Conservation (phyloP, 129 eudicot species). For the Silybum marianum region DNA sequence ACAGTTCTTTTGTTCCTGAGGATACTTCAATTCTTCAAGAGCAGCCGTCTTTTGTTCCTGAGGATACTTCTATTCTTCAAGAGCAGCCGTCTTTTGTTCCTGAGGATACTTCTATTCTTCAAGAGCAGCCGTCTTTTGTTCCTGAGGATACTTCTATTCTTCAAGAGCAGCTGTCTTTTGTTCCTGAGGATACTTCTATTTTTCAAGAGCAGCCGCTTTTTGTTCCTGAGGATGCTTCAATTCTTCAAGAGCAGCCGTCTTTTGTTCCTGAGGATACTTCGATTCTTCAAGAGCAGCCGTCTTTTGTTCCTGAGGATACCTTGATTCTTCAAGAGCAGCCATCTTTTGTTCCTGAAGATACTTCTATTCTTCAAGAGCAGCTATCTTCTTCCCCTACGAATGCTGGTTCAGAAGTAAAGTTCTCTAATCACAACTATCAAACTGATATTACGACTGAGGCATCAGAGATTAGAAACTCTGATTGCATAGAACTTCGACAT, state of each 20-base stretch:
- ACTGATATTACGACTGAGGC: constrained; percentile 24
- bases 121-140: no score
- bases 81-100: no score
- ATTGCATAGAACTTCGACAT: constrained; percentile 10
- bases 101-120: no score
- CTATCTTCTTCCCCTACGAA: constrained; percentile 9
- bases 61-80: no score
- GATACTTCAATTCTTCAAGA: no score
- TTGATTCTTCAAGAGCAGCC: constrained; percentile 25
- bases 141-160: no score
- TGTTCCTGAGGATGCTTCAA: constrained; percentile 2
- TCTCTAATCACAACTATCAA: constrained; percentile 15
- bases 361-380: constrained; percentile 25
- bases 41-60: no score
- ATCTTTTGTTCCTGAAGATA: constrained; percentile 14
- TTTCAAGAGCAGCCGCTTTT: constrained; percentile 22
- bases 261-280: background rate
- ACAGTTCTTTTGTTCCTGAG: background rate
- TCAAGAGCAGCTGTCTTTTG: background rate
- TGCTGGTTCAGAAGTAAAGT: constrained; percentile 24
- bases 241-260: constrained; percentile 27
- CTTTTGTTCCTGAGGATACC: constrained; percentile 4
- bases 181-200: constrained; percentile 4
- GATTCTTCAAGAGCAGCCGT: constrained; percentile 25
- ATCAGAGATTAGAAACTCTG: constrained; percentile 23